phyloP scores from a whole-genome alignment of 2,329 filamentous ascomycete species.

The Exophiala viscosa region DNA sequence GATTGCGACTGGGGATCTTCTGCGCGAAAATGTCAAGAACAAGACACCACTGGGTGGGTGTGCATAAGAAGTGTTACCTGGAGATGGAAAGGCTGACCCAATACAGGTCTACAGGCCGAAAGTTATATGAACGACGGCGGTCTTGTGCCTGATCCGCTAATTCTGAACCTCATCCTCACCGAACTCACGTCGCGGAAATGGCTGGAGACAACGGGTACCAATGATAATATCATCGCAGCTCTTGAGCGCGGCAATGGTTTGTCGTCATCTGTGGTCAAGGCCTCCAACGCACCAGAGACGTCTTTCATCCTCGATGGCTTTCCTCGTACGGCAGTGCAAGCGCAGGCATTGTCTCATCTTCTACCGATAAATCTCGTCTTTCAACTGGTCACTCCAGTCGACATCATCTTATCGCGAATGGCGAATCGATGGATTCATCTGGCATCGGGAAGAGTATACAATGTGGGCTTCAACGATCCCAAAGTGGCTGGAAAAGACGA shows the following conservation, averaged over 20 bases:
- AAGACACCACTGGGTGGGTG: conserved; percentile 74
- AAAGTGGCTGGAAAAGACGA: conserved; percentile 79
- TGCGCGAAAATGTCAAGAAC: conserved; percentile 88
- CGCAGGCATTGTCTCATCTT: conserved; percentile 69
- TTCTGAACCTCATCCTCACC: conserved; percentile 86
- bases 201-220: conserved; percentile 52
- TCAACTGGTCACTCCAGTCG: conserved; percentile 76
- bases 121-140: conserved; percentile 79
- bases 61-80: not conserved
- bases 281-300: conserved; percentile 65
- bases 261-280: conserved; percentile 30
- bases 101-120: conserved; percentile 82
- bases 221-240: conserved; percentile 31
- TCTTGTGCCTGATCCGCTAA: conserved; percentile 87
- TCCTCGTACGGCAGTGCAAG: conserved; percentile 81
- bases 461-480: conserved; percentile 86
- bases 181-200: conserved; percentile 83
- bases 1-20: conserved; percentile 88
- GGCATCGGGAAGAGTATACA: conserved; percentile 88
- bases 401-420: conserved; percentile 85
- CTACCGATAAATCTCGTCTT: conserved; percentile 95
- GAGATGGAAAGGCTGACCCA: conserved; percentile 17
- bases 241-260: conserved; percentile 44
- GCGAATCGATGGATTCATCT: conserved; percentile 91
- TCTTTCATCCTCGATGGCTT: conserved; percentile 97